Evolutionary conservation across 495 filamentous ascomycete species (phyloP).

Genomic region (Xylaria telfairii): DNA sequence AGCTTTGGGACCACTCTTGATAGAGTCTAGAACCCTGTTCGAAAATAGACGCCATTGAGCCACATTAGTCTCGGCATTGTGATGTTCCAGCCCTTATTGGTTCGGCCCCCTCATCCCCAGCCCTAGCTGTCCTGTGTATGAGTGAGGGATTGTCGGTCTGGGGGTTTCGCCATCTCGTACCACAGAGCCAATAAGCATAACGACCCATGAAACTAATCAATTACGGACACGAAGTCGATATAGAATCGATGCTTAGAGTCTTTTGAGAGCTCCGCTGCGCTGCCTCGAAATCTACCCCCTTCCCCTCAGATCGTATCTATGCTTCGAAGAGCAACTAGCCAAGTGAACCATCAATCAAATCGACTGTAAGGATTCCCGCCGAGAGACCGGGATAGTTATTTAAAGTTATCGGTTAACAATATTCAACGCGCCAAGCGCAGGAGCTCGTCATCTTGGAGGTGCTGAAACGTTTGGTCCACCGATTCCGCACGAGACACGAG

Average conservation of each 20-base stretch:
- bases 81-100: conserved; percentile 4
- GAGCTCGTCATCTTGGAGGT: neutral
- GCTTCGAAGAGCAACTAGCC: neutral
- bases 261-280: neutral
- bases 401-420: neutral
- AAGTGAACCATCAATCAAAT: neutral
- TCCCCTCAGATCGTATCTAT: neutral
- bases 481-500: neutral
- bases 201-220: too few relatives aligned
- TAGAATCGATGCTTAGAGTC: neutral
- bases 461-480: neutral
- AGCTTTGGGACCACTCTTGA: neutral
- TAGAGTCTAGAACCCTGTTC: conserved; percentile 15
- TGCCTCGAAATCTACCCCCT: neutral
- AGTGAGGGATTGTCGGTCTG: too few relatives aligned
- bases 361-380: neutral
- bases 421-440: neutral
- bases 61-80: conserved; percentile 19
- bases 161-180: neutral
- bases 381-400: conserved; percentile 1
- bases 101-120: neutral
- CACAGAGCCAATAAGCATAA: neutral
- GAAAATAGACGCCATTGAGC: conserved; percentile 3
- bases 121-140: neutral
- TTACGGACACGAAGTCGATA: neutral